A percentile compares a stretch with the other conserved stretches of the same genome.
Evolutionary conservation across 2,329 filamentous ascomycete species (phyloP).

Genomic region (Fusarium denticulatum): DNA sequence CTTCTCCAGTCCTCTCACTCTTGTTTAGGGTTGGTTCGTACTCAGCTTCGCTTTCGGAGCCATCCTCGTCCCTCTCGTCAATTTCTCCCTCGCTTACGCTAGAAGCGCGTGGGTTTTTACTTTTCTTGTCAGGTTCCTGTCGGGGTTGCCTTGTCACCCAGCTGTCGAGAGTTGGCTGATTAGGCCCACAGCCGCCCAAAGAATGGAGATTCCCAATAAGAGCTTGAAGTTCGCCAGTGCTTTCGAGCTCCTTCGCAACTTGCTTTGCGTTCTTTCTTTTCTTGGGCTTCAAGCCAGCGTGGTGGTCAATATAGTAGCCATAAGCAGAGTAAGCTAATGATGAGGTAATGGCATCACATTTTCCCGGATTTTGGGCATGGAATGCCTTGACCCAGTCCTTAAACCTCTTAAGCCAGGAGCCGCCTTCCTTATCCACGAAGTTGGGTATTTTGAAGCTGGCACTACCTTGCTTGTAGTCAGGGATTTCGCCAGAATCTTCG

Average conservation of each 20-base stretch:
- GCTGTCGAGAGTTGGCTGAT: constrained; percentile 9
- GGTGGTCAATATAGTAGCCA: constrained; percentile 45
- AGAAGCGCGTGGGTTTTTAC: constrained; percentile 33
- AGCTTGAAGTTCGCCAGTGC: constrained; percentile 38
- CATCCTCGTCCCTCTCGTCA: constrained; percentile 12
- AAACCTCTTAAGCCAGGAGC: constrained; percentile 50
- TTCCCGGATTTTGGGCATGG: constrained; percentile 40
- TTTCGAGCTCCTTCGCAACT: constrained; percentile 42
- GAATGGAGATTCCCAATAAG: constrained; percentile 34
- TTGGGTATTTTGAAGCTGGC: constrained; percentile 43
- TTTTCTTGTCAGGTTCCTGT: constrained; percentile 11
- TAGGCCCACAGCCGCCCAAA: not conserved
- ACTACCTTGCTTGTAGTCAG: constrained; percentile 33
- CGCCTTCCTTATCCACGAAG: constrained; percentile 41
- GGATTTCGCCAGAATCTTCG: constrained; percentile 30
- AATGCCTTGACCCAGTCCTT: constrained; percentile 50
- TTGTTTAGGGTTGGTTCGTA: constrained; percentile 38
- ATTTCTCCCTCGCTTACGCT: constrained; percentile 34
- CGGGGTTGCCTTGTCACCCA: constrained; percentile 8
- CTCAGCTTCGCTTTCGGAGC: constrained; percentile 43
- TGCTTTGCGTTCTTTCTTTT: constrained; percentile 47
- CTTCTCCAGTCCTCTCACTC: constrained; percentile 10
- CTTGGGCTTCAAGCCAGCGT: constrained; percentile 47
- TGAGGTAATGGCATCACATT: constrained; percentile 38
- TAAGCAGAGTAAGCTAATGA: constrained; percentile 42